Base-by-base conservation (phyloP, 345 rosid genomes). In the Mallotus nudiflorus region DNA sequence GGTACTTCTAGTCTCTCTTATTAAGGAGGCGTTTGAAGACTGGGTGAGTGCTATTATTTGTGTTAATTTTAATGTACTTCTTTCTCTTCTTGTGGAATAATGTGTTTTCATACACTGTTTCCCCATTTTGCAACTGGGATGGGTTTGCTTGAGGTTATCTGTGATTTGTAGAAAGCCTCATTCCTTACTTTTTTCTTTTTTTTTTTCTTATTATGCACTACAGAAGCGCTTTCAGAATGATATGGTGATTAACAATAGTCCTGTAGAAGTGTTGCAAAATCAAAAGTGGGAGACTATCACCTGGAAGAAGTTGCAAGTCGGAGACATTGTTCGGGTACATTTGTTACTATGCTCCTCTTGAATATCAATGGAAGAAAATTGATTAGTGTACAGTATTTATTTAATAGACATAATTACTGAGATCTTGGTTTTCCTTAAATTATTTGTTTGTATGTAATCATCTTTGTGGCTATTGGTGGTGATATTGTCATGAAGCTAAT, bases 141-240 rank as follows among this genome's bases (percentile, higher is more conserved):
- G 33, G 55, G 27, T 28, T 53, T 24, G 55, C 60, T 31, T 59
- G 46, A 14, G 53, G 28, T 22, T 40, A 48, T 40, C 16, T 9
- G 24, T 55, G n/a, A 15, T n/a, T 18, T 14, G 44, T 67, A 37
- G 44, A 66, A 69, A 48, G 70, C 65, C 73, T 72, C 42, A 62
- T 59, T 64, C 52, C 31, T 28, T 27, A 33, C 55, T 65, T 9
- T 62, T 48, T 80, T 31, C 9, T 25, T 60, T 82, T 15, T 59
- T 42, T 56, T 49, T 58, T 58, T 29, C 50, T 62, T 29, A 56
- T 81, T 67, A 50, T 80, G 72, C 74, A 46, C 75, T 76, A 85
- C 92, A 96, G 98, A 93, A 89, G 74, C 96, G 99, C 31, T 86
- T 92, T 72, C 99, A 96, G 84, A 96, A 96, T 72, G 98, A 96